Conservation (phyloP, 805 yeast species). For the Sungouiozyma intestinalis region DNA sequence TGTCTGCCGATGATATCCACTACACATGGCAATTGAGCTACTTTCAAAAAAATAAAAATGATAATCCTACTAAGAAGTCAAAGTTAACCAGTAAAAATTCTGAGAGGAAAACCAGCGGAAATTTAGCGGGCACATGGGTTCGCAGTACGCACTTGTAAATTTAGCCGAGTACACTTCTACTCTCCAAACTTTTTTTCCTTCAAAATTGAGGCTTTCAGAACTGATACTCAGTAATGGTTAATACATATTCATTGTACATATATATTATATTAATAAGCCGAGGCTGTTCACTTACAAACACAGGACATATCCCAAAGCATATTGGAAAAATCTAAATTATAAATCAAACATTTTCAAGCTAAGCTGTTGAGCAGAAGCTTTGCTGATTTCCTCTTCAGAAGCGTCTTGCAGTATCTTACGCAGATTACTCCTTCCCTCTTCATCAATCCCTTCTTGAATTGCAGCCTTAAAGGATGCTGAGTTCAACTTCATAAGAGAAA, state of each 20-base stretch:
- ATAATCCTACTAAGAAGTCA: background rate
- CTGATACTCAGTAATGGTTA: background rate
- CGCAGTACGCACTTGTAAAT: too few species aligned
- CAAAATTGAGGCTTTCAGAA: too few species aligned
- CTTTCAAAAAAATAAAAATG: background rate
- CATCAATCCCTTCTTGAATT: background rate
- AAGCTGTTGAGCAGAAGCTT: background rate
- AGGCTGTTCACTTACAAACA: too few species aligned
- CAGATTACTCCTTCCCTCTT: background rate
- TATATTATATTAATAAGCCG: too few species aligned
- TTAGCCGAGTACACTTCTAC: too few species aligned
- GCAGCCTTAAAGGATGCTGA: background rate
- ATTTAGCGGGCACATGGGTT: too few species aligned
- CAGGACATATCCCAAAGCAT: too few species aligned
- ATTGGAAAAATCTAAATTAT: too few species aligned
- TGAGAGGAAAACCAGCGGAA: too few species aligned
- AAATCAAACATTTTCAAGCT: background rate
- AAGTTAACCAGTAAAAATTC: too few species aligned
- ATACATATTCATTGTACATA: background rate
- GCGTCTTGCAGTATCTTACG: background rate
- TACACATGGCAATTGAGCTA: constrained; percentile 17
- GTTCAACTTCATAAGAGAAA: background rate
- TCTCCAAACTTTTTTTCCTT: too few species aligned
- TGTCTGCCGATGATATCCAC: constrained; percentile 14
- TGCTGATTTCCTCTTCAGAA: background rate